A percentile compares a stretch with the other conserved stretches of the same genome.
phyloP scores from a whole-genome alignment of 352 stramenopile species.

The Phytophthora macrochlamydospora region DNA sequence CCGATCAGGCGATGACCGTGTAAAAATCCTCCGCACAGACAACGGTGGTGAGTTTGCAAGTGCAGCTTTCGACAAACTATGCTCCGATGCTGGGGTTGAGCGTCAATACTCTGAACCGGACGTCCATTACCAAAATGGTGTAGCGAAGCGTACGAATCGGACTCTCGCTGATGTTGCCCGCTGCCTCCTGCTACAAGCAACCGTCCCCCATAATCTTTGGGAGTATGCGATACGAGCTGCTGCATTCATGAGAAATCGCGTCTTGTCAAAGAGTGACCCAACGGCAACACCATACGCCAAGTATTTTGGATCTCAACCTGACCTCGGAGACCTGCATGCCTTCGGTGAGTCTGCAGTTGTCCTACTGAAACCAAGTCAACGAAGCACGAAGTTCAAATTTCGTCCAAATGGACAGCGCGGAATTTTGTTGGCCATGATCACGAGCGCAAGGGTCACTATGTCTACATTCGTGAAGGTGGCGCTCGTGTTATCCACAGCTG shows the following conservation, averaged over 20 bases:
- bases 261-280: neutral
- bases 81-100: neutral
- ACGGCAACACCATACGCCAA: neutral
- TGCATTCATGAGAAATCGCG: conserved; percentile 8
- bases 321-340: neutral
- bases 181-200: neutral
- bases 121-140: conserved; percentile 11
- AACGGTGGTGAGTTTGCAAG: conserved; percentile 2
- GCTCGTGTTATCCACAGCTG: neutral
- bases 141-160: conserved; percentile 7
- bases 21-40: neutral
- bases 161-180: neutral
- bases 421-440: conserved; percentile 1
- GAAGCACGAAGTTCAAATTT: conserved; percentile 7
- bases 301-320: neutral
- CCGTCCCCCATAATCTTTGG: conserved; percentile 7
- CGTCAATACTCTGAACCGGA: conserved; percentile 6
- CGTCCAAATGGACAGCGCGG: neutral
- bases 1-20: neutral
- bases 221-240: conserved; percentile 2
- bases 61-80: neutral
- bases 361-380: neutral
- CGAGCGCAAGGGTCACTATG: neutral
- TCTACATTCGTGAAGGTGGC: conserved; percentile 7
- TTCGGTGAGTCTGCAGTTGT: conserved; percentile 5